Evolutionary conservation across 169 alveolate species (phyloP), one percentile per base, ranked within the genome.

Genomic region (Ichthyophthirius multifiliis): DNA sequence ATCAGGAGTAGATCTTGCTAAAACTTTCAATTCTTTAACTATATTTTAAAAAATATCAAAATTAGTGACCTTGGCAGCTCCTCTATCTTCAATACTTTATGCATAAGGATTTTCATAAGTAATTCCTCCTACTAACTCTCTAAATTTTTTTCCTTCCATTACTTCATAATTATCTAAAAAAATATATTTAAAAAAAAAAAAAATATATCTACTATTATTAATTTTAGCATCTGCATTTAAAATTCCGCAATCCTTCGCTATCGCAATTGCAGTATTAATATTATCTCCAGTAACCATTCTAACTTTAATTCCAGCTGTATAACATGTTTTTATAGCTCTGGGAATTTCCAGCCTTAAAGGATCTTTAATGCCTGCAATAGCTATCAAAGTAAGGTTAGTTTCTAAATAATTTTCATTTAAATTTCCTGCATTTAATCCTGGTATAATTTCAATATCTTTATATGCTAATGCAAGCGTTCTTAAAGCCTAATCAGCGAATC

Each of bases 241-340:
- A 7, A 55, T 55, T 27, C 71, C 71, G 31, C 71, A 55, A 67
- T 67, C 86, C 27, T 63, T 90, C 6, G 99, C 99, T 45, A 98
- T 97, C 18, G 99, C 99, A 27, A 94, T 88, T 1, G 99, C 99
- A 0, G 99, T 98, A 9, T 93, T 91, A 81, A 91, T 96, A 93
- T 98, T 99, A 89, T 97, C 99, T 18, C 99, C 99, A n/a, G 99
- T 98, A 48, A 99, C 99, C 99, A 99, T 99, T 63, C 98, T 94
- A 13, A 99, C 99, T 5, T 98, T 96, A 35, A 99, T 98, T 31
- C 99, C 99, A 5, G 99, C 99, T 48, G 84, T 94, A 44, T 95
- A 87, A 67, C 99, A 98, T 16, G 93, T 90, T 67, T 89, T 91
- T 20, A 99, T 97, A 39, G 99, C 99, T 48, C 90, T 97, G 79